A percentile compares a stretch with the other conserved stretches of the same genome.
phyloP scores from a whole-genome alignment of 768 basidiomycete species.

The Leccinellum albellum region DNA sequence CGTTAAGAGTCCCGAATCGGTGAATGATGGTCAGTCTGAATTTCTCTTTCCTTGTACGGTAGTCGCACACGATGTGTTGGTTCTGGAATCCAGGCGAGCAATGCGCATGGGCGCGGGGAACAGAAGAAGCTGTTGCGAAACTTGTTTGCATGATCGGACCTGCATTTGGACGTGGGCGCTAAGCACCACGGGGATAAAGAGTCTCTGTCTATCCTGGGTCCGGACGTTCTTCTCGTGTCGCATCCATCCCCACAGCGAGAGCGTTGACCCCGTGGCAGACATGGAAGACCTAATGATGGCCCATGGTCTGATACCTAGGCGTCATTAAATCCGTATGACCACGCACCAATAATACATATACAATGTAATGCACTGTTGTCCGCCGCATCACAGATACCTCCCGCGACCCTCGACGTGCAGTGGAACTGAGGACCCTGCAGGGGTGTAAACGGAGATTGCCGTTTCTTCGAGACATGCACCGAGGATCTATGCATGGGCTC shows the following conservation, averaged over 20 bases:
- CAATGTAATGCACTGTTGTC: not conserved
- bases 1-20: not conserved
- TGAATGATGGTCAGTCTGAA: not conserved
- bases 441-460: not conserved
- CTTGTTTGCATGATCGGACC: not conserved
- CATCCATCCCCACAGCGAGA: not conserved
- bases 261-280: not conserved
- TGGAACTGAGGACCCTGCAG: not conserved
- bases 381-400: not conserved
- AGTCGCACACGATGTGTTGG: not conserved
- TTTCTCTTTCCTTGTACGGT: not conserved
- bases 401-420: conserved; percentile 1
- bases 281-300: not conserved
- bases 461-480: not conserved
- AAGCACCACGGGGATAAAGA: not conserved
- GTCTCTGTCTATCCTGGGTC: not conserved
- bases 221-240: not conserved
- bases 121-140: not conserved
- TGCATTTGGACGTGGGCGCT: not conserved
- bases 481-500: not conserved
- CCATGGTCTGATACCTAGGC: not conserved
- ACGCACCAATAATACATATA: not conserved
- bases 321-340: not conserved
- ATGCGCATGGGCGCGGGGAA: not conserved
- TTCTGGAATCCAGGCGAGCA: no score